Conservation (phyloP, 257 asterid genomes). For the Ballota nigra region DNA sequence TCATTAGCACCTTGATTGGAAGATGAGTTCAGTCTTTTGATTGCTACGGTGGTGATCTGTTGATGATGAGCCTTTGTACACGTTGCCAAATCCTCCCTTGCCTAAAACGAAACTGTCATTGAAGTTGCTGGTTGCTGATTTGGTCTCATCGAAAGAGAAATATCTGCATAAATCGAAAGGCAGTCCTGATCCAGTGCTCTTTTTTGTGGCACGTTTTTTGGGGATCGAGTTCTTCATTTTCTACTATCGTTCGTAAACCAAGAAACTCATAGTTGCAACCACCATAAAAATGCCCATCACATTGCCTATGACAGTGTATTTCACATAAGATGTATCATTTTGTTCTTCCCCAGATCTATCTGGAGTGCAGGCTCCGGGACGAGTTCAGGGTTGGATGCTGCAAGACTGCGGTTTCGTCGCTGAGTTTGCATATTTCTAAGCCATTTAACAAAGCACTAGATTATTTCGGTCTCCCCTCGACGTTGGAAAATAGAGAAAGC, state of each 20-base stretch:
- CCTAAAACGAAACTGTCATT: slow-evolving; percentile 45
- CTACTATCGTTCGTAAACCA: slow-evolving; percentile 26
- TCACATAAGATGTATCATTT: background rate
- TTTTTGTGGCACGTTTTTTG: background rate
- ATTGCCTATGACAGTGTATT: slow-evolving; percentile 24
- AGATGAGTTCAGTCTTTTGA: background rate
- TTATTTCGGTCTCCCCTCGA: background rate
- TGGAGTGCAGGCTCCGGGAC: background rate
- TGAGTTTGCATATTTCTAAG: slow-evolving; percentile 60
- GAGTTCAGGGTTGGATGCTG: slow-evolving; percentile 43
- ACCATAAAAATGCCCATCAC: slow-evolving; percentile 25
- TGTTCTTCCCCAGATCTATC: background rate
- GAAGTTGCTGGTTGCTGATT: slow-evolving; percentile 43
- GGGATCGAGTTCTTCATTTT: slow-evolving; percentile 28
- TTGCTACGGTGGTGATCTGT: background rate
- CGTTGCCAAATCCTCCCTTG: slow-evolving; percentile 61
- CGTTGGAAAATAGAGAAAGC: slow-evolving; percentile 36
- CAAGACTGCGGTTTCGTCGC: slow-evolving; percentile 30
- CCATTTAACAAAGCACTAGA: slow-evolving; percentile 48
- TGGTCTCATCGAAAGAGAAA: slow-evolving; percentile 43
- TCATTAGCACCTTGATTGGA: background rate
- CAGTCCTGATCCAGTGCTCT: background rate
- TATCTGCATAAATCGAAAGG: background rate
- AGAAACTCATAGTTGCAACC: slow-evolving; percentile 17
- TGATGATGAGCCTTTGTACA: slow-evolving; percentile 46